Evolutionary conservation across 768 basidiomycete species (phyloP), one percentile per base, ranked within the genome.

Genomic region (Phylloporus sp.): DNA sequence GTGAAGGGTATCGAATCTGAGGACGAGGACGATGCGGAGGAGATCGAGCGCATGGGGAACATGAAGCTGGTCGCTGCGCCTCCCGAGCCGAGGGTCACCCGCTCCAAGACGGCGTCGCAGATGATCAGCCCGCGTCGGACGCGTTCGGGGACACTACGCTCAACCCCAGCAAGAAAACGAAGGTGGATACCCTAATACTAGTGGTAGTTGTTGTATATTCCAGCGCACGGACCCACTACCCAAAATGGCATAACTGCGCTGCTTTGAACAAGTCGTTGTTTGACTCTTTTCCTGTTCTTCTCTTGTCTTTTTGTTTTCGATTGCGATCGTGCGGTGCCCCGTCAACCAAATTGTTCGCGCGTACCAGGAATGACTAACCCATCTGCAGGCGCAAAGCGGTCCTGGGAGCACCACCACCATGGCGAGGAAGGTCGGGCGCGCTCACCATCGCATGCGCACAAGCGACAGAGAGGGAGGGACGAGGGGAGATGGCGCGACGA

Each of bases 331-430:
- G 86, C 84, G 86, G 85, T 85, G 79, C 79, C 75, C 79, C 76
- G 84, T 85, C 85, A 85, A 77, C 76, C 78, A 78, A 79, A 72
- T 77, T 61, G 52, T 56, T 54, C 49, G 40, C 57, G 51, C 58
- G 60, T 66, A 46, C 62, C 49, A 57, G 63, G 80, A 56, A 79
- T 89, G 86, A 82, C 88, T 89, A 87, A 91, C 80, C 71, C 82
- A 67, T 75, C 84, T 76, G 78, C 88, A 89, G 88, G 88, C 77
- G 76, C 78, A 69, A 90, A 90, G 84, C 86, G 88, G 70, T 72
- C 84, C 57, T 81, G 81, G 83, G 86, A 88, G 63, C 84, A 79
- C 75, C 64, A 71, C 50, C 63, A 70, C 52, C 63, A 62, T 62
- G 76, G 58, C 58, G 70, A 72, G 53, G 70, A 73, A 32, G 62